Conservation (phyloP, 768 basidiomycete genomes). For the Amanita phalloides region DNA sequence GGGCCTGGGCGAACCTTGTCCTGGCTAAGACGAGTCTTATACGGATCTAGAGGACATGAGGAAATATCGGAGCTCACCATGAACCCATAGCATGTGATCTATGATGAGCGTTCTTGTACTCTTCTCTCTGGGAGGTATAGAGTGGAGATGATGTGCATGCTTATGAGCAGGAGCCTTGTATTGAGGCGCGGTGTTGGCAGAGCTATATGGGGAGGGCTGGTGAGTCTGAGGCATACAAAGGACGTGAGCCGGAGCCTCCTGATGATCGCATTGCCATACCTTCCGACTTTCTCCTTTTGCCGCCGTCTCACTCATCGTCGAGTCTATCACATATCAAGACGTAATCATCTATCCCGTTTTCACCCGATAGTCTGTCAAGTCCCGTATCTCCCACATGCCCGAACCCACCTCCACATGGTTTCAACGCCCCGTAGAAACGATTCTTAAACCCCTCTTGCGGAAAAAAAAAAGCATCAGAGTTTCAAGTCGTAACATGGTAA, state of each 20-base stretch:
- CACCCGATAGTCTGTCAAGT: neutral
- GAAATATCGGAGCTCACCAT: conserved; percentile 25
- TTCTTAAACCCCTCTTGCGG: too few relatives aligned
- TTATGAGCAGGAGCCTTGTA: conserved; percentile 45
- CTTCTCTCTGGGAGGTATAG: conserved; percentile 81
- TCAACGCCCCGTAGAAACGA: too few relatives aligned
- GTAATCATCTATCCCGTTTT: neutral
- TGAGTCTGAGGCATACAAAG: neutral
- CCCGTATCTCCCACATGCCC: too few relatives aligned
- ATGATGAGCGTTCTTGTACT: conserved; percentile 82
- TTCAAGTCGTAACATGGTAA: too few relatives aligned
- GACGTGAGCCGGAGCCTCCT: neutral
- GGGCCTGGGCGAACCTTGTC: conserved; percentile 74
- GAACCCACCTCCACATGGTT: too few relatives aligned
- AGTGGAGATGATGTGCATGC: conserved; percentile 81
- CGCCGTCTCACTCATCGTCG: too few relatives aligned
- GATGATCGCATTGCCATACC: neutral
- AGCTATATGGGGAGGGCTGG: conserved; percentile 1
- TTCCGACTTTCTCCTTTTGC: conserved; percentile 4
- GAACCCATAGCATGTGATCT: conserved; percentile 83
- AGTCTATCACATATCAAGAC: neutral
- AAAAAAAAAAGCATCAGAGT: too few relatives aligned
- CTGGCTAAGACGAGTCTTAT: conserved; percentile 24
- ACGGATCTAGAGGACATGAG: neutral
- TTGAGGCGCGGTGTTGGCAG: conserved; percentile 3